phyloP scores from a whole-genome alignment of 495 filamentous ascomycete species.

The Niebla homalea region DNA sequence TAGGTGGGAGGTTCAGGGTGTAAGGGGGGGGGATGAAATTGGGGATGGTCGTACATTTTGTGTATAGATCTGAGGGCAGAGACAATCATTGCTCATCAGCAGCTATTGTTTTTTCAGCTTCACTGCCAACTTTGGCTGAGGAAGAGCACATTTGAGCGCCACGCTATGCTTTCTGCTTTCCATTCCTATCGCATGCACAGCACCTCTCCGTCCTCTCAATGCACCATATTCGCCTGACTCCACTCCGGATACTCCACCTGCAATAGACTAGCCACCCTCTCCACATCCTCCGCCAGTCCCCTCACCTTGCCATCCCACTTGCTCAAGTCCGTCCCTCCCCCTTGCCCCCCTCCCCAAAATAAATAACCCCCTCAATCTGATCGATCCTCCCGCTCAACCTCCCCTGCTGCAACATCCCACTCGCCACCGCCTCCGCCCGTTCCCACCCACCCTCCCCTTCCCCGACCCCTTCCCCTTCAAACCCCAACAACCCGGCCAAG shows the following conservation, averaged over 20 bases:
- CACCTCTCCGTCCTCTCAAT: too few species aligned
- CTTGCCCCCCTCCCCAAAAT: conserved; percentile 59
- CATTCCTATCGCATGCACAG: too few species aligned
- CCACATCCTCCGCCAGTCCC: conserved; percentile 73
- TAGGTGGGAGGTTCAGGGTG: too few species aligned
- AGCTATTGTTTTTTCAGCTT: too few species aligned
- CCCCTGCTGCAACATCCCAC: conserved; percentile 89
- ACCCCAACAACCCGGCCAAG: conserved; percentile 61
- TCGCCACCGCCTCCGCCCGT: conserved; percentile 82
- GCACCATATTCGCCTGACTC: too few species aligned
- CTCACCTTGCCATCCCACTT: conserved; percentile 85
- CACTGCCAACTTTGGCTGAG: too few species aligned
- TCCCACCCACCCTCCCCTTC: conserved; percentile 66
- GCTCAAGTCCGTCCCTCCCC: conserved; percentile 55
- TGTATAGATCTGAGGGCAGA: too few species aligned
- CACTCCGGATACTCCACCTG: conserved; percentile 51
- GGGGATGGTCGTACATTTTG: too few species aligned
- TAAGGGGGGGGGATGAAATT: too few species aligned
- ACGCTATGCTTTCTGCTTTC: too few species aligned
- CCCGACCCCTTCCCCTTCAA: conserved; percentile 78
- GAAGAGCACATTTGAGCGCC: too few species aligned
- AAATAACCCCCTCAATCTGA: conserved; percentile 81
- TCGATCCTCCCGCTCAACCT: conserved; percentile 79
- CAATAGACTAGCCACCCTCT: conserved; percentile 65
- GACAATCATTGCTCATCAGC: too few species aligned